A percentile compares a stretch with the other conserved stretches of the same genome.
phyloP scores from a whole-genome alignment of 768 basidiomycete species.

The Serpula lacrymans region DNA sequence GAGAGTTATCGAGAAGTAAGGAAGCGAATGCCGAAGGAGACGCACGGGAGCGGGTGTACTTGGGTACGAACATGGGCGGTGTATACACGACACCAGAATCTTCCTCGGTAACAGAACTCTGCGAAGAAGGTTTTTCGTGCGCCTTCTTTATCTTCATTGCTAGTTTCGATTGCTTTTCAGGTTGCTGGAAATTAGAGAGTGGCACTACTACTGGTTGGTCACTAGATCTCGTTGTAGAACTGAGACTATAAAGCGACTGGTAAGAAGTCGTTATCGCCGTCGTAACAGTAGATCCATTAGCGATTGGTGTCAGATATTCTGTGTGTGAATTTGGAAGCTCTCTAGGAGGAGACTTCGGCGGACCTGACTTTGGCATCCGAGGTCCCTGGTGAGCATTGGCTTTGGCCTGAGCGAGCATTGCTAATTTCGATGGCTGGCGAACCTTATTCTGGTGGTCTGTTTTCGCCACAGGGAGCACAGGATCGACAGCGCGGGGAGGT shows the following conservation, averaged over 20 bases:
- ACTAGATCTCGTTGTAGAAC: conserved; percentile 17
- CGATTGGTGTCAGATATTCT: conserved; percentile 72
- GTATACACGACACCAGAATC: conserved; percentile 32
- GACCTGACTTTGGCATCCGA: conserved; percentile 18
- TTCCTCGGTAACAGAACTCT: conserved; percentile 36
- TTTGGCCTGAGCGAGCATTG: conserved; percentile 67
- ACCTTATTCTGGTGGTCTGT: conserved; percentile 17
- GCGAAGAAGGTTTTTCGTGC: conserved; percentile 39
- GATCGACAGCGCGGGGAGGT: conserved; percentile 19
- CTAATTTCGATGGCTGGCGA: conserved; percentile 66
- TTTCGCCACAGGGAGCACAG: conserved; percentile 9
- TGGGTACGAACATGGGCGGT: conserved; percentile 58
- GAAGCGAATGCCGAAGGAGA: conserved; percentile 77
- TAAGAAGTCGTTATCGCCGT: conserved; percentile 84
- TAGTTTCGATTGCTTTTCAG: conserved; percentile 63
- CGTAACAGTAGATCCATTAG: conserved; percentile 79
- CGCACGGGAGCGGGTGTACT: conserved; percentile 58
- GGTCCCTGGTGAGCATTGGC: conserved; percentile 15
- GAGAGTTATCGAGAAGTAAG: conserved; percentile 57
- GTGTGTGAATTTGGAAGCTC: conserved; percentile 50
- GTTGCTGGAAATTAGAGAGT: conserved; percentile 21
- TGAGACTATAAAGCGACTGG: conserved; percentile 65
- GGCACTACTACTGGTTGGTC: conserved; percentile 15
- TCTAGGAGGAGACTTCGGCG: conserved; percentile 22
- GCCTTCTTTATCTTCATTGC: conserved; percentile 70